These are phyloP conservation scores for Thelephora terrestris DNA, from an alignment of 1,284 basidiomycete genomes.

Conservation along the genomic window DNA sequence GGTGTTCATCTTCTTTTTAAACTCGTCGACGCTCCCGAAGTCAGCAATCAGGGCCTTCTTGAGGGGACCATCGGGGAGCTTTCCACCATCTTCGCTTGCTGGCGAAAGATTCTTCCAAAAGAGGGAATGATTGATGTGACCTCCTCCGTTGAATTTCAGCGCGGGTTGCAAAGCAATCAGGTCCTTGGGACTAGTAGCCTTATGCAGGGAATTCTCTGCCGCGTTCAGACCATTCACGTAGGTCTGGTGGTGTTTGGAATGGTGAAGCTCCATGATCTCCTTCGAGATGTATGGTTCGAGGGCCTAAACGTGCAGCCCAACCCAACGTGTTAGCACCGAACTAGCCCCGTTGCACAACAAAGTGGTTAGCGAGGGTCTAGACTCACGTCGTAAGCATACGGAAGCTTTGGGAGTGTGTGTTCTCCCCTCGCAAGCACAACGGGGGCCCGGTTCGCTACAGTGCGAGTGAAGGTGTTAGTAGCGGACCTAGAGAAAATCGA, in stretches of 20 bases:
- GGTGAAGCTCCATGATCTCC: slow-evolving; percentile 90
- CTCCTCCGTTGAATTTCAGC: slow-evolving; percentile 89
- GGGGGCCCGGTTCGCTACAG: slow-evolving; percentile 9
- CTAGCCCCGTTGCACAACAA: slow-evolving; percentile 18
- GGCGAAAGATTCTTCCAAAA: slow-evolving; percentile 97
- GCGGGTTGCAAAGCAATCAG: slow-evolving; percentile 80
- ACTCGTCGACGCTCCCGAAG: slow-evolving; percentile 74
- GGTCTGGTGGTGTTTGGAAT: slow-evolving; percentile 92
- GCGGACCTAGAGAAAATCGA: not conserved
- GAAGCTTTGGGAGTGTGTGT: slow-evolving; percentile 79
- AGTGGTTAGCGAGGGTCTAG: slow-evolving; percentile 26
- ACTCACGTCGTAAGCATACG: slow-evolving; percentile 72
- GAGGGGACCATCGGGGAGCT: slow-evolving; percentile 62
- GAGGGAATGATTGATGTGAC: slow-evolving; percentile 88
- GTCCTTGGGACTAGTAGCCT: slow-evolving; percentile 61
- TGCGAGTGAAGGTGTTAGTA: slow-evolving; percentile 26
- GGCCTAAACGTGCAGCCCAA: slow-evolving; percentile 22
- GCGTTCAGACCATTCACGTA: slow-evolving; percentile 90
- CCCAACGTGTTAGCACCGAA: not conserved
- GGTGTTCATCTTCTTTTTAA: slow-evolving; percentile 78
- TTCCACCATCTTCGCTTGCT: slow-evolving; percentile 49
- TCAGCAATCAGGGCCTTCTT: slow-evolving; percentile 75
- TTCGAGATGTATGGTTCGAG: slow-evolving; percentile 68
- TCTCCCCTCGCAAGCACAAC: slow-evolving; percentile 18
- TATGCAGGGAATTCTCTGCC: slow-evolving; percentile 77